Evolutionary conservation across 768 basidiomycete species (phyloP).

Genomic region (Leccinum boreale): DNA sequence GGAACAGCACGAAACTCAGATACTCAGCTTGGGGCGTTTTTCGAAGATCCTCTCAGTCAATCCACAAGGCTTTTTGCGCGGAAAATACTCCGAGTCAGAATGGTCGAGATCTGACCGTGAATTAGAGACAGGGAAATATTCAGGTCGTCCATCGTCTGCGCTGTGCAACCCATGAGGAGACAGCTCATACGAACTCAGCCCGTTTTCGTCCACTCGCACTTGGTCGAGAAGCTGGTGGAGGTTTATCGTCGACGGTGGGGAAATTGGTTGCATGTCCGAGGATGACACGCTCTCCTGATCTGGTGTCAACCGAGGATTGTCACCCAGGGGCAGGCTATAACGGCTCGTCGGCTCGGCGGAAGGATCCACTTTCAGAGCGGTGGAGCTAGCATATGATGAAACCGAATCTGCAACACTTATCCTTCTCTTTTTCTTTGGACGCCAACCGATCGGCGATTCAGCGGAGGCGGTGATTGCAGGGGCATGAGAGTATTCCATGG

Average conservation of each 20-base stretch:
- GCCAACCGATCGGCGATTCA: constrained; percentile 28
- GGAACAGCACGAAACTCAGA: constrained; percentile 16
- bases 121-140: constrained; percentile 35
- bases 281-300: constrained; percentile 32
- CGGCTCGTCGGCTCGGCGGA: constrained; percentile 20
- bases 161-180: constrained; percentile 16
- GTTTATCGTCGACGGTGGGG: constrained; percentile 28
- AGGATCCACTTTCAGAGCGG: constrained; percentile 22
- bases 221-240: constrained; percentile 28
- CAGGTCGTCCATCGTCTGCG: constrained; percentile 25
- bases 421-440: constrained; percentile 34
- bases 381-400: constrained; percentile 32
- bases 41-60: constrained; percentile 21
- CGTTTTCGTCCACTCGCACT: constrained; percentile 20
- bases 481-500: constrained; percentile 36
- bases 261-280: constrained; percentile 32
- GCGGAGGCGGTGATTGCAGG: constrained; percentile 30
- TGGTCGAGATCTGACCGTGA: constrained; percentile 33
- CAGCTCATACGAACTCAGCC: constrained; percentile 27
- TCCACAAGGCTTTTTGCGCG: constrained; percentile 23
- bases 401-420: constrained; percentile 35
- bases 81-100: constrained; percentile 25
- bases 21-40: constrained; percentile 28
- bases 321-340: constrained; percentile 22
- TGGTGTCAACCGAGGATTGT: constrained; percentile 32